phyloP scores from a whole-genome alignment of 225 moss, liverwort and hornwort species.

The Marchantia polymorpha region DNA sequence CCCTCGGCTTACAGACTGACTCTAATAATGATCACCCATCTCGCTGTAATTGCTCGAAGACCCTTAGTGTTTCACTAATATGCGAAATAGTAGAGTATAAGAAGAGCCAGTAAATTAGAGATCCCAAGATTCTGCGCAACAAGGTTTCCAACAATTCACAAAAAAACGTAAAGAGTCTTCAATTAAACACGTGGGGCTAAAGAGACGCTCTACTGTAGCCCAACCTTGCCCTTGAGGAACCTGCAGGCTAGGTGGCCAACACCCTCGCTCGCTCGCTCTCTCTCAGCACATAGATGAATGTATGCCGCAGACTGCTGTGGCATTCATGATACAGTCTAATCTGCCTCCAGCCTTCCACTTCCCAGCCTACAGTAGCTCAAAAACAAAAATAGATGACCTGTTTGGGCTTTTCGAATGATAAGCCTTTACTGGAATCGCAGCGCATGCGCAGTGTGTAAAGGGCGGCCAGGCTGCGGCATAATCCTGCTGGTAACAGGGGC shows the following conservation, averaged over 20 bases:
- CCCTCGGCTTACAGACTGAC: neutral
- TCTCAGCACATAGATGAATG: too few species aligned
- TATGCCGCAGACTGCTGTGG: neutral
- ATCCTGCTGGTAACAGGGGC: neutral
- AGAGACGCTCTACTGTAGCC: too few species aligned
- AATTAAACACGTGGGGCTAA: neutral
- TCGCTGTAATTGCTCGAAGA: neutral
- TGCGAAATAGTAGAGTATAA: too few species aligned
- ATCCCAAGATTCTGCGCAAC: neutral
- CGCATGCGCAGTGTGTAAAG: neutral
- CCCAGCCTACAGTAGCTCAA: neutral
- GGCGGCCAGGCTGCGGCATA: neutral
- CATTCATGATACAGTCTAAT: neutral
- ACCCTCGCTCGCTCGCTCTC: neutral
- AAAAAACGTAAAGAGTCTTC: neutral
- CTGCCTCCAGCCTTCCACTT: conserved; percentile 3
- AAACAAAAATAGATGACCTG: neutral
- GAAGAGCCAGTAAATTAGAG: neutral
- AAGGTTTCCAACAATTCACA: neutral
- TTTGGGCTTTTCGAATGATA: neutral
- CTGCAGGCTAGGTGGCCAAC: neutral
- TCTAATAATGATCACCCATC: too few species aligned
- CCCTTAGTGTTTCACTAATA: neutral
- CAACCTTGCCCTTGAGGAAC: neutral
- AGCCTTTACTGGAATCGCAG: neutral